Evolutionary conservation across 2,329 filamentous ascomycete species (phyloP), one percentile per base, ranked within the genome.

Genomic region (Neofusicoccum parvum): DNA sequence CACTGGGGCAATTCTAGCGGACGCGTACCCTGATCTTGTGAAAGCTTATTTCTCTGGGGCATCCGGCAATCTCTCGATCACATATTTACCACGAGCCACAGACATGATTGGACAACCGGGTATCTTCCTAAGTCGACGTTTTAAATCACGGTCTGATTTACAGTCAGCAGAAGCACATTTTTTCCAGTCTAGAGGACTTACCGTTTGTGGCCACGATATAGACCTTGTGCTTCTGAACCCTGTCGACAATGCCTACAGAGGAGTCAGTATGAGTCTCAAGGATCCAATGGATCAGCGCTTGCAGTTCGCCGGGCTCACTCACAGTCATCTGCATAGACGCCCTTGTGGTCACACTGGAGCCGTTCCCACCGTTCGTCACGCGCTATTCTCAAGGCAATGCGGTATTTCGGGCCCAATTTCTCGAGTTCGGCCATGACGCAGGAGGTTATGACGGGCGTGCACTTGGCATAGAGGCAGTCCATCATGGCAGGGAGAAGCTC

Each of bases 401-500:
- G 83, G 80, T 97, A 99, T 75, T 95, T 95, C 3, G 88, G 87
- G 0, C 93, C 92, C 12, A 97, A 83, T 76, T 96, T 96, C 75
- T 96, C 92, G 68, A 97, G 80, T 77, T 96, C 92, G 65, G 88
- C 89, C 84, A 92, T 89, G 67, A 92, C 88, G 79, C 92, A 94
- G 70, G 87, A 86, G 1, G 93, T 97, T 70, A 98, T 93, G 69
- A 95, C 90, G 17, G 93, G 92, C 23, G 89, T 92, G 76, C 92
- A 95, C 73, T 96, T 96, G 17, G 94, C 94, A 76, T 94, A 96
- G 4, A 99, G 85, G 63, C 92, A 91, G 77, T 97, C 93, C 92
- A 97, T 97, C 83, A 97, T 92, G 3, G 90, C 89, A 67, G 94
- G 90, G 20, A 96, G 85, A 12, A 98, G 82, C 39, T 94, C 92